A percentile compares a stretch with the other conserved stretches of the same genome.
Evolutionary conservation across 2,329 filamentous ascomycete genomes (phyloP).

Genomic region (Aspergillus sp.): DNA sequence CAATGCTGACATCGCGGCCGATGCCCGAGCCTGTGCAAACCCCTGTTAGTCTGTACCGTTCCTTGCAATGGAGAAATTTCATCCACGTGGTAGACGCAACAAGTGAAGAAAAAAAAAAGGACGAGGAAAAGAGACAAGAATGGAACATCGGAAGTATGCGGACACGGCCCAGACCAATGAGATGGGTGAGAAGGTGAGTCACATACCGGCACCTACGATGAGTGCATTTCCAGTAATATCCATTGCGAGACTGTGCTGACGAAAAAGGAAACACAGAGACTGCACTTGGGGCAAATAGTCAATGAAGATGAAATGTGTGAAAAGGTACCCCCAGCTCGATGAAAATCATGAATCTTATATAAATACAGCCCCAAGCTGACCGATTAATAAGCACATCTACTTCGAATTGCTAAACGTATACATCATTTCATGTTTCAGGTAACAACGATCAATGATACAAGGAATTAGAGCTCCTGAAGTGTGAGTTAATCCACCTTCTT

Average conservation of each 20-base stretch:
- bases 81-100: not conserved
- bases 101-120: not conserved
- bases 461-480: not conserved
- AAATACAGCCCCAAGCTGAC: not conserved
- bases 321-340: not conserved
- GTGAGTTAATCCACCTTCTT: not conserved
- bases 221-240: constrained; percentile 8
- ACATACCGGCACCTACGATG: constrained; percentile 13
- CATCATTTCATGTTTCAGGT: not conserved
- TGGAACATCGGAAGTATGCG: not conserved
- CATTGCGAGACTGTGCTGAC: not conserved
- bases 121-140: not conserved
- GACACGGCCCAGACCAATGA: not conserved
- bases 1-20: constrained; percentile 13
- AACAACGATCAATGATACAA: not conserved
- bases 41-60: not conserved
- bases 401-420: not conserved
- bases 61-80: not conserved
- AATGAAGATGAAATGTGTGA: too few species aligned
- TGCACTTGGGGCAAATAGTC: not conserved
- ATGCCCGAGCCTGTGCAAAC: constrained; percentile 9
- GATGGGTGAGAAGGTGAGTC: not conserved
- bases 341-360: not conserved
- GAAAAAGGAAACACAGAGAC: not conserved
- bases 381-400: not conserved